A percentile compares a stretch with the other conserved stretches of the same genome.
Evolutionary conservation across 495 filamentous ascomycete species (phyloP).

Genomic region (Mytilinidion resinicola): DNA sequence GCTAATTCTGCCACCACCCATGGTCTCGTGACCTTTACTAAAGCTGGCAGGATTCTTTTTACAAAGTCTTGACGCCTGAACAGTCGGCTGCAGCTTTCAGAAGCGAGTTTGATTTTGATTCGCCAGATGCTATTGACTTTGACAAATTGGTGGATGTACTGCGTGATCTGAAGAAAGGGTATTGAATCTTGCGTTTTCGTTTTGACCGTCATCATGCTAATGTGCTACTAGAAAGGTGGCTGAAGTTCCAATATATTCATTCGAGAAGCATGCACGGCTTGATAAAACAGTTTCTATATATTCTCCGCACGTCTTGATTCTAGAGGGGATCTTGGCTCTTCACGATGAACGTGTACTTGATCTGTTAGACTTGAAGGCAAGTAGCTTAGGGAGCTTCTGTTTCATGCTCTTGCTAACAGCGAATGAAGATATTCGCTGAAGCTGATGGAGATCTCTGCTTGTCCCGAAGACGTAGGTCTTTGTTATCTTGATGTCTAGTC

Average conservation of each 20-base stretch:
- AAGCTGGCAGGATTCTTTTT: slow-evolving; percentile 79
- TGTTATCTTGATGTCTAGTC: slow-evolving; percentile 9
- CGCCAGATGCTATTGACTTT: slow-evolving; percentile 92
- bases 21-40: slow-evolving; percentile 6
- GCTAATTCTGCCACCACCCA: slow-evolving; percentile 1
- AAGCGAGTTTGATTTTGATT: slow-evolving; percentile 94
- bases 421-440: slow-evolving; percentile 77
- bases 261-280: slow-evolving; percentile 80
- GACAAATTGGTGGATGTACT: slow-evolving; percentile 78
- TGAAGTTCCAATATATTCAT: slow-evolving; percentile 92
- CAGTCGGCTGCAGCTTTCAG: slow-evolving; percentile 68
- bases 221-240: slow-evolving; percentile 65
- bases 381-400: neutral
- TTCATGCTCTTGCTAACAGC: neutral
- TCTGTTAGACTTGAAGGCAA: slow-evolving; percentile 81
- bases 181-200: too few relatives aligned
- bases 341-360: slow-evolving; percentile 83
- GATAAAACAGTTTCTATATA: slow-evolving; percentile 79
- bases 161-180: slow-evolving; percentile 86
- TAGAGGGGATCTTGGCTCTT: slow-evolving; percentile 93
- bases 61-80: slow-evolving; percentile 74
- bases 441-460: slow-evolving; percentile 92
- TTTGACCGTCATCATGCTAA: slow-evolving; percentile 1
- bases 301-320: slow-evolving; percentile 88
- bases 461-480: slow-evolving; percentile 74